These are phyloP conservation scores for Pseudisothecium myosuroides DNA, from an alignment of 225 moss, liverwort and hornwort species.

Conservation along the genomic window DNA sequence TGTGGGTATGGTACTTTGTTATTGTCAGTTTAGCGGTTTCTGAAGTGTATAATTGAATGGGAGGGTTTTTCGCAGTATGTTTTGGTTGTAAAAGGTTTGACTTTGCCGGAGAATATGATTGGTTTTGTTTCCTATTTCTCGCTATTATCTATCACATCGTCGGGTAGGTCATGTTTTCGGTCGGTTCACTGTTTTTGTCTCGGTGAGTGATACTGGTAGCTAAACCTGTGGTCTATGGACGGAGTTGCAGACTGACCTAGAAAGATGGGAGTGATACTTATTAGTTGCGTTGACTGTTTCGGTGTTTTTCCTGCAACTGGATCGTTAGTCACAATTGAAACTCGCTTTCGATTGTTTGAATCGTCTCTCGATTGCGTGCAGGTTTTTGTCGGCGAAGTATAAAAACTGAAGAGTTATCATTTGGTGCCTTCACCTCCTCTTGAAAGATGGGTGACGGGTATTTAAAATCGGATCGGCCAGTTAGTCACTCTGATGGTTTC, in stretches of 20 bases:
- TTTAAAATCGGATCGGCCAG: slow-evolving; percentile 20
- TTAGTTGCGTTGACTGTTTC: not conserved
- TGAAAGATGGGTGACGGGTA: slow-evolving; percentile 29
- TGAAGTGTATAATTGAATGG: not conserved
- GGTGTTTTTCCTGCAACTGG: not conserved
- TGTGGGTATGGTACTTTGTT: not conserved
- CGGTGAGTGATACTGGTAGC: not conserved
- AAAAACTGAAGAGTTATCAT: not conserved
- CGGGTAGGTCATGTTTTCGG: not conserved
- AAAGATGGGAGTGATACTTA: not conserved
- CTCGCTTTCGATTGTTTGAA: not conserved
- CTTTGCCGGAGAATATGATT: not conserved
- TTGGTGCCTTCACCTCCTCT: not conserved
- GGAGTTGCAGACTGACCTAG: not conserved
- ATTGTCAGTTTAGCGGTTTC: not conserved
- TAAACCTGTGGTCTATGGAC: not conserved
- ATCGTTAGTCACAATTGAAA: not conserved
- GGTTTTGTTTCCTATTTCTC: not conserved
- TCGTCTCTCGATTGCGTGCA: not conserved
- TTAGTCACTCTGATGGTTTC: slow-evolving; percentile 17
- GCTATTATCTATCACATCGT: not conserved
- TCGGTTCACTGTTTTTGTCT: not conserved
- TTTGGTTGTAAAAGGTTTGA: not conserved
- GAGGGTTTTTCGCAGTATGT: not conserved
- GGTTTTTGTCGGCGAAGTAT: not conserved